Percentiles rank a stretch among this genome's conserved stretches.
Evolutionary conservation across 176 grass and related monocot species (phyloP).

Genomic region (Oryza meyeriana): DNA sequence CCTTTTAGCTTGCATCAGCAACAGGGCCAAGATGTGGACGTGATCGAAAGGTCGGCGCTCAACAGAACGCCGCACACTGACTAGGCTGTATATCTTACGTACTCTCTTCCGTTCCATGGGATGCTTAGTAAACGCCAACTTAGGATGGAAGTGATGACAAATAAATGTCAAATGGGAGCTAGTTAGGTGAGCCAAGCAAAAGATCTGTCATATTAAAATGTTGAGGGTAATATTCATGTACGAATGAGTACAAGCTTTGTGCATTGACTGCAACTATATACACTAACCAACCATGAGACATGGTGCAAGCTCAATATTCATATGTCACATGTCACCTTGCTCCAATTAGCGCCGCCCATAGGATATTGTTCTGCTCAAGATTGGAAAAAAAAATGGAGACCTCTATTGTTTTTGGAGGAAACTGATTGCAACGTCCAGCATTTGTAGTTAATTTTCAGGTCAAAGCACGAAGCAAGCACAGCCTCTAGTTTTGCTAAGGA

Average conservation of each 20-base stretch:
- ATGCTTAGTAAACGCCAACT: constrained; percentile 22
- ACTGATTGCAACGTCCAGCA: not conserved
- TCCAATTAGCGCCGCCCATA: not conserved
- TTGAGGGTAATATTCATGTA: constrained; percentile 8
- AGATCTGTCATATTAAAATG: not conserved
- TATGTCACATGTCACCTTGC: not conserved
- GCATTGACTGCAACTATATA: not conserved
- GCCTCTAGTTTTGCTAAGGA: constrained; percentile 1
- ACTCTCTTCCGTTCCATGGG: not conserved
- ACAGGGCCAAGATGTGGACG: constrained; percentile 38
- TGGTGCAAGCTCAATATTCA: not conserved
- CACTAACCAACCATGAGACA: not conserved
- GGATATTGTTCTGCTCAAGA: not conserved
- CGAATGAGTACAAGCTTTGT: not conserved
- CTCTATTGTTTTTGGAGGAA: not conserved
- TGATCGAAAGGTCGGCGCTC: constrained; percentile 36
- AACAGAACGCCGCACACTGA: constrained; percentile 14
- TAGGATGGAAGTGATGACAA: not conserved
- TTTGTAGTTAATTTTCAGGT: not conserved
- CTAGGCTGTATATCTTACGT: not conserved
- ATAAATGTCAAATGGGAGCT: constrained; percentile 38
- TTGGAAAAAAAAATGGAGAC: not conserved
- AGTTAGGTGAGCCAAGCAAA: not conserved
- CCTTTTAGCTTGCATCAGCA: not conserved
- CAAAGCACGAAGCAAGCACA: not conserved